Conservation (phyloP, 2,329 filamentous ascomycete species). For the Penicillium sp. region DNA sequence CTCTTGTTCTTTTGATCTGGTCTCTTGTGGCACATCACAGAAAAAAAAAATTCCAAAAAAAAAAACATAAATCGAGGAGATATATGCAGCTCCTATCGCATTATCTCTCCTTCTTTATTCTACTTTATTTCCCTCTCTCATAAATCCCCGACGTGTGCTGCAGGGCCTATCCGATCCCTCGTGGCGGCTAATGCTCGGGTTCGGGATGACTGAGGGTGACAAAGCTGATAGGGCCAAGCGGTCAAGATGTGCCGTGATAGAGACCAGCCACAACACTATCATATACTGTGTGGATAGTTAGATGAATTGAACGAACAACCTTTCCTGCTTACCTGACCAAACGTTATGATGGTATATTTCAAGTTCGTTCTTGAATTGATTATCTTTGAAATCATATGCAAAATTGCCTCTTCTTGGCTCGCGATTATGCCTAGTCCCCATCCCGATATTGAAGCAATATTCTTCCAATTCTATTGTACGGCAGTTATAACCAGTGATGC, state of each 20-base stretch:
- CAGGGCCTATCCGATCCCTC: constrained; percentile 4
- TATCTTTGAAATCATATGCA: not conserved
- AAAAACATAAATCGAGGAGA: not conserved
- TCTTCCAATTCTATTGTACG: not conserved
- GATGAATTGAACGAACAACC: not conserved
- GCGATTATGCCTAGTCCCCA: not conserved
- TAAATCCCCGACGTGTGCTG: not conserved
- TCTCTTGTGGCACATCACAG: constrained; percentile 1
- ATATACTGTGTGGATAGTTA: not conserved
- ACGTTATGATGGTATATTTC: no score
- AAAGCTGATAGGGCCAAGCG: not conserved
- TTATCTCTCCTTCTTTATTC: not conserved
- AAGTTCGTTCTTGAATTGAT: not conserved
- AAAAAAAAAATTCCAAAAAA: not conserved
- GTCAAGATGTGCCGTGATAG: not conserved
- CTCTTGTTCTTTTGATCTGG: not conserved
- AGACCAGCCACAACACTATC: not conserved
- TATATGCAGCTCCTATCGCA: not conserved
- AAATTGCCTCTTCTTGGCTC: not conserved
- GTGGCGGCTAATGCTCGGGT: constrained; percentile 8
- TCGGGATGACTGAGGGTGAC: constrained; percentile 4
- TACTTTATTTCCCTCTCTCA: not conserved
- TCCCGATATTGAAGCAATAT: not conserved
- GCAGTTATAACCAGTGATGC: not conserved
- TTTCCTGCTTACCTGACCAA: not conserved